phyloP scores from a whole-genome alignment of 2,329 filamentous ascomycete species.

The Penicillium sp. region DNA sequence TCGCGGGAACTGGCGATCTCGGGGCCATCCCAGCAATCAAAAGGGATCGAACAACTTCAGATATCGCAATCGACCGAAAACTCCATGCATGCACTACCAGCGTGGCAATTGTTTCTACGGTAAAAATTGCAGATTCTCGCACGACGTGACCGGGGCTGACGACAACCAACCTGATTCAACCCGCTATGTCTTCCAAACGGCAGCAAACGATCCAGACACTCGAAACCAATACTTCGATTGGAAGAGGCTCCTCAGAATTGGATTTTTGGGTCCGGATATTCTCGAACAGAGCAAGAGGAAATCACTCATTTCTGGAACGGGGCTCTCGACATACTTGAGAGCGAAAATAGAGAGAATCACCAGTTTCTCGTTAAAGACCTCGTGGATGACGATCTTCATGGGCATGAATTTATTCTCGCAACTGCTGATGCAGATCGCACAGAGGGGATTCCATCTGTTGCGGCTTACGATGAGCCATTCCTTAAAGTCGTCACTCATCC shows the following conservation, averaged over 20 bases:
- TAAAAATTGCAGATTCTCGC: constrained; percentile 5
- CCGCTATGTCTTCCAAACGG: background rate
- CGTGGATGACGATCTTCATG: constrained; percentile 3
- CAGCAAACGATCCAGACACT: background rate
- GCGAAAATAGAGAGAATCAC: constrained; percentile 6
- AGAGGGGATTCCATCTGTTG: background rate
- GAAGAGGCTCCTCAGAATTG: constrained; percentile 4
- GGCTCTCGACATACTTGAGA: constrained; percentile 9
- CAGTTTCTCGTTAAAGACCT: constrained; percentile 9
- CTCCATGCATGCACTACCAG: background rate
- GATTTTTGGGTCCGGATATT: background rate
- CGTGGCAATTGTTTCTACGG: constrained; percentile 8
- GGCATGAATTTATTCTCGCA: constrained; percentile 6
- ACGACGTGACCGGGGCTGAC: background rate
- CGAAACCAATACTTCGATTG: constrained; percentile 10
- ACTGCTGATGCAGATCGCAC: background rate
- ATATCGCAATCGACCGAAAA: constrained; percentile 4
- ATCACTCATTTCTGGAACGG: constrained; percentile 5
- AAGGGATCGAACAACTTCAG: constrained; percentile 3
- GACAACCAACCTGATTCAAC: background rate
- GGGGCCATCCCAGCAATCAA: constrained; percentile 4
- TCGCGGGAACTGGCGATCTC: constrained; percentile 6
- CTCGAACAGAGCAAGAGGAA: background rate
- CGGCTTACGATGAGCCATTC: background rate
- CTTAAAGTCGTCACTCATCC: constrained; percentile 10